phyloP scores from a whole-genome alignment of 2,329 filamentous ascomycete genomes.

The Trichoderma sp. region DNA sequence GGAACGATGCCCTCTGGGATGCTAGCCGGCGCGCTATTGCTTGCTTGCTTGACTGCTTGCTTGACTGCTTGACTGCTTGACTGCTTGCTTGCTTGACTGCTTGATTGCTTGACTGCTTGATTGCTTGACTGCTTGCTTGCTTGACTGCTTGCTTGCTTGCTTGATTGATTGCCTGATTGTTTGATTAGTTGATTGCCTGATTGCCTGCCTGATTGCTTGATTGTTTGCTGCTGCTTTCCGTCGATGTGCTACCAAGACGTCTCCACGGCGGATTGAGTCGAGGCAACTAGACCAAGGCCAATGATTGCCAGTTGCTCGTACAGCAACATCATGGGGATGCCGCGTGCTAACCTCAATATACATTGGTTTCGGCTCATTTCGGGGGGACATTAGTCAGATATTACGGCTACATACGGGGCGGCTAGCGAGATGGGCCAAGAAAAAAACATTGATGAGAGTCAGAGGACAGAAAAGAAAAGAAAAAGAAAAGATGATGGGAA shows the following conservation, averaged over 20 bases:
- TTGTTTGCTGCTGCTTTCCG: background rate
- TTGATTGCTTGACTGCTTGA: too few species aligned
- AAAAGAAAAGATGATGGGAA: background rate
- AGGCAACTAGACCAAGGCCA: background rate
- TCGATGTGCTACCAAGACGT: conserved; percentile 6
- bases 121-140: too few species aligned
- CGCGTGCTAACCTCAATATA: background rate
- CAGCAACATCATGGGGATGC: too few species aligned
- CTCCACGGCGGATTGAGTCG: background rate
- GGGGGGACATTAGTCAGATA: conserved; percentile 5
- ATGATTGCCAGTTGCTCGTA: too few species aligned
- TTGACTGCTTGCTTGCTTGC: too few species aligned
- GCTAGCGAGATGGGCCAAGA: background rate
- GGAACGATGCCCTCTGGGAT: background rate
- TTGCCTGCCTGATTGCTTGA: background rate
- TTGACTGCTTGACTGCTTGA: too few species aligned
- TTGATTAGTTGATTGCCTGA: too few species aligned
- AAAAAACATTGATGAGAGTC: background rate
- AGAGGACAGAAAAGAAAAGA: background rate
- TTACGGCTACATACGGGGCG: background rate
- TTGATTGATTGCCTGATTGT: too few species aligned
- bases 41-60: conserved; percentile 6
- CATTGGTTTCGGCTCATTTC: background rate
- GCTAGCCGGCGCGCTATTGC: conserved; percentile 2
- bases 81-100: conserved; percentile 9